Conservation (phyloP, 2,329 filamentous ascomycete species). For the Colletotrichum higginsianum region DNA sequence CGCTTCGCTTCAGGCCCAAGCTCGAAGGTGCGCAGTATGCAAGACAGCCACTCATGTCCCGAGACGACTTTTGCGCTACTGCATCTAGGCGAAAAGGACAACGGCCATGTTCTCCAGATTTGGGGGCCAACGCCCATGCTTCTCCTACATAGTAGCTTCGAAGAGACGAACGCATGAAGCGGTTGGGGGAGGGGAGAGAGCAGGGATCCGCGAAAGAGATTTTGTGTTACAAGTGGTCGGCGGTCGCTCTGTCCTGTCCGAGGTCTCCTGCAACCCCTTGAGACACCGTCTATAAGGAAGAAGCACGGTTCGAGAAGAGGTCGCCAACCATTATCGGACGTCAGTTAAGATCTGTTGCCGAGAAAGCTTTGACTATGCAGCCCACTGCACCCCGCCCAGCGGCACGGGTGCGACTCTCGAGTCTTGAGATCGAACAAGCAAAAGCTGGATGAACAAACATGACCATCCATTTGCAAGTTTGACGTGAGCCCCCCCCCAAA, state of each 20-base stretch:
- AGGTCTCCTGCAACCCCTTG: slow-evolving; percentile 9
- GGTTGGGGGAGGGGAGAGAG: slow-evolving; percentile 5
- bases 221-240: slow-evolving; percentile 24
- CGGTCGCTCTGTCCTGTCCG: not conserved
- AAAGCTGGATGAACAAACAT: not conserved
- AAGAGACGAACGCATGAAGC: slow-evolving; percentile 26
- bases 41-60: slow-evolving; percentile 26
- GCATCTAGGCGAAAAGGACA: slow-evolving; percentile 37
- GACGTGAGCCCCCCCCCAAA: not conserved
- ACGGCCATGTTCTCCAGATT: slow-evolving; percentile 38
- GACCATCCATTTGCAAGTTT: not conserved
- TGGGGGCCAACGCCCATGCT: slow-evolving; percentile 34
- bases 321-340: slow-evolving; percentile 17
- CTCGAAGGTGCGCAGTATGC: slow-evolving; percentile 37
- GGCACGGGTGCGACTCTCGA: slow-evolving; percentile 17
- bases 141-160: slow-evolving; percentile 7
- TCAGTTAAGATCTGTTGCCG: slow-evolving; percentile 27
- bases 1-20: slow-evolving; percentile 30
- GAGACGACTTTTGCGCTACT: slow-evolving; percentile 24
- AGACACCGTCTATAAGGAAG: not conserved
- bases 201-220: slow-evolving; percentile 15
- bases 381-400: slow-evolving; percentile 26
- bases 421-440: not conserved
- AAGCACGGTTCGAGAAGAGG: slow-evolving; percentile 29
- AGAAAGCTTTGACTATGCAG: slow-evolving; percentile 38